A percentile compares a stretch with the other conserved stretches of the same genome.
Evolutionary conservation across 768 basidiomycete species (phyloP).

Genomic region (Russula sp.): DNA sequence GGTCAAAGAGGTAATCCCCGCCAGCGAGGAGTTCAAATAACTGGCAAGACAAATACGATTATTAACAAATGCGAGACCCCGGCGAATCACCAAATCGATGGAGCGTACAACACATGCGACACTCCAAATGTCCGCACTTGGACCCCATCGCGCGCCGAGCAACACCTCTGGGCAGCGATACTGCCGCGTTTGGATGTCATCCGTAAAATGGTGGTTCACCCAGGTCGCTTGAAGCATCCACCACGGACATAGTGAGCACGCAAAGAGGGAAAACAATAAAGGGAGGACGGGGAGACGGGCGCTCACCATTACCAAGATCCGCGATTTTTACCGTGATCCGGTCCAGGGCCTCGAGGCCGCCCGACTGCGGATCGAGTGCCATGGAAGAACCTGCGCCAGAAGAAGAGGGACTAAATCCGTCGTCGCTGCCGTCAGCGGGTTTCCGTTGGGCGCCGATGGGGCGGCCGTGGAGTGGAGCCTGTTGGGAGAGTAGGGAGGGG

Average conservation of each 20-base stretch:
- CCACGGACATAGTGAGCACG: conserved; percentile 7
- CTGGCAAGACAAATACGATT: conserved; percentile 39
- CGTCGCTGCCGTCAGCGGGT: conserved; percentile 34
- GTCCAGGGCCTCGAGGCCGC: conserved; percentile 41
- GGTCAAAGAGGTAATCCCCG: conserved; percentile 98
- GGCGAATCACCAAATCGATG: not conserved
- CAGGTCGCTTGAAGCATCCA: conserved; percentile 57
- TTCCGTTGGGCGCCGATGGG: conserved; percentile 29
- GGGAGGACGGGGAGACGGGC: conserved; percentile 11
- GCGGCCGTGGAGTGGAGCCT: conserved; percentile 44
- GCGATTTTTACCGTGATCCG: conserved; percentile 98
- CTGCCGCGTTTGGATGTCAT: conserved; percentile 97
- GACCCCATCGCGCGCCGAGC: conserved; percentile 91
- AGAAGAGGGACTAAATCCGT: conserved; percentile 25
- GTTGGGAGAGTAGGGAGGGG: conserved; percentile 73
- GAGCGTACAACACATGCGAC: conserved; percentile 86
- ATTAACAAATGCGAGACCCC: conserved; percentile 1
- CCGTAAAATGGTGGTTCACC: conserved; percentile 96
- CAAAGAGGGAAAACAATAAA: conserved; percentile 3
- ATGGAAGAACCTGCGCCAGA: conserved; percentile 32
- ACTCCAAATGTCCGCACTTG: conserved; percentile 96
- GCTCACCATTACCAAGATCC: conserved; percentile 90
- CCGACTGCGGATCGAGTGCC: conserved; percentile 35
- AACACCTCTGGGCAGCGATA: conserved; percentile 98
- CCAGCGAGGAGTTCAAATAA: conserved; percentile 95